phyloP scores from a whole-genome alignment of 1,284 basidiomycete species.

The Puccinia hordei region DNA sequence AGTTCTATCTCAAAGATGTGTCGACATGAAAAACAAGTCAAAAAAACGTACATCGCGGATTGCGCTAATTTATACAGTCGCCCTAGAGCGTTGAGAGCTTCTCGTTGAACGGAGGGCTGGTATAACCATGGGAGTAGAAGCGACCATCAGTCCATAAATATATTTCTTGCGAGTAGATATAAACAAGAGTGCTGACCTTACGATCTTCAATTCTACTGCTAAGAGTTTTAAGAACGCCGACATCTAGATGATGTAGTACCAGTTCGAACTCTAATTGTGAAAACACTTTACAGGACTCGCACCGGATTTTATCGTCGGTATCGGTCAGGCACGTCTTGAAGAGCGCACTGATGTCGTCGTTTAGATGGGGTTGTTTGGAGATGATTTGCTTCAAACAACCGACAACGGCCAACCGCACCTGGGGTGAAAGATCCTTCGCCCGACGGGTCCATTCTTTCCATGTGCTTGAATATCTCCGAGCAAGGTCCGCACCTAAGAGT shows the following conservation, averaged over 20 bases:
- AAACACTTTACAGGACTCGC: conserved; percentile 78
- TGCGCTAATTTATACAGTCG: conserved; percentile 80
- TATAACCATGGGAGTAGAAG: conserved; percentile 1
- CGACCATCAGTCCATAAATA: neutral
- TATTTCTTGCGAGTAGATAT: neutral
- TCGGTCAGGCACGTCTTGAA: conserved; percentile 74
- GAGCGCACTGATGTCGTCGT: conserved; percentile 71
- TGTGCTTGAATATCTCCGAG: conserved; percentile 75
- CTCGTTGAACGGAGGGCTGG: conserved; percentile 74
- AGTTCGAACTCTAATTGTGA: conserved; percentile 87
- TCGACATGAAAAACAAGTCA: neutral
- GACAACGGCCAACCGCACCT: conserved; percentile 77
- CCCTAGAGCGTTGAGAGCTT: conserved; percentile 76
- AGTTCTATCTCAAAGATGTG: neutral
- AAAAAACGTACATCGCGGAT: conserved; percentile 74
- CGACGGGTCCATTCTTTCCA: conserved; percentile 85
- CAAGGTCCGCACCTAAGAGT: conserved; percentile 64
- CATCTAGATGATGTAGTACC: conserved; percentile 76
- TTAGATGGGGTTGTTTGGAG: conserved; percentile 69
- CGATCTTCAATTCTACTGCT: conserved; percentile 79
- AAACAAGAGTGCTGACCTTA: conserved; percentile 65
- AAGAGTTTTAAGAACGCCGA: conserved; percentile 68
- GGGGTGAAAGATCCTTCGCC: conserved; percentile 73
- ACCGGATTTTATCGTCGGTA: conserved; percentile 86
- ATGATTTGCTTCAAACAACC: conserved; percentile 71